Percentiles rank a stretch among this genome's conserved stretches.
phyloP scores from a whole-genome alignment of 257 asterid species.

The Solanum appendiculatum region DNA sequence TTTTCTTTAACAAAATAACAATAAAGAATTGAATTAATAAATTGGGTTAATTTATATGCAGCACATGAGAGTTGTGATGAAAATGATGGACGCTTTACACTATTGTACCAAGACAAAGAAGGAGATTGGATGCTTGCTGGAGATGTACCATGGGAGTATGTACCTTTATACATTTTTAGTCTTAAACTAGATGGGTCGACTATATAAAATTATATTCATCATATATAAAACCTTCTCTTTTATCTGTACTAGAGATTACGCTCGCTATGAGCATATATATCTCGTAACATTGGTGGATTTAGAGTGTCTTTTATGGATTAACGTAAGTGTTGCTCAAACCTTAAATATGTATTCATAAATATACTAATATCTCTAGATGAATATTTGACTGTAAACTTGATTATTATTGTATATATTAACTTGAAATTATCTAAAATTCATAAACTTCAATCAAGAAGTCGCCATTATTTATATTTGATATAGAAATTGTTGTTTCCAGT shows the following conservation, averaged over 20 bases:
- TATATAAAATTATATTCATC: too few relatives aligned
- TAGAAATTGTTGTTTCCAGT: background rate
- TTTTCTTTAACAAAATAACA: background rate
- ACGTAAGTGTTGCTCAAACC: too few relatives aligned
- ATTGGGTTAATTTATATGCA: background rate
- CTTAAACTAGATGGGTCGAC: background rate
- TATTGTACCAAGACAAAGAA: constrained; percentile 40
- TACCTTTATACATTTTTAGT: background rate
- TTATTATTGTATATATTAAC: background rate
- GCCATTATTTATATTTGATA: background rate
- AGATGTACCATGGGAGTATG: constrained; percentile 63
- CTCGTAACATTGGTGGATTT: too few relatives aligned
- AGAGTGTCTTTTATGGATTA: too few relatives aligned
- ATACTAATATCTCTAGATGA: background rate
- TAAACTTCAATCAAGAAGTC: background rate
- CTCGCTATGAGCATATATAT: too few relatives aligned
- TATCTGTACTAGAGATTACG: too few relatives aligned
- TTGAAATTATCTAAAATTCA: too few relatives aligned
- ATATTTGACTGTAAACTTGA: background rate
- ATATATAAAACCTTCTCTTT: too few relatives aligned
- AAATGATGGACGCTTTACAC: constrained; percentile 19
- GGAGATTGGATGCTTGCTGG: constrained; percentile 59
- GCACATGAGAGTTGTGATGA: constrained; percentile 21
- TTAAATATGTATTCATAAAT: background rate
- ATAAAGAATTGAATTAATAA: background rate